Conservation (phyloP, 345 rosid species). For the Trapa incisa region DNA sequence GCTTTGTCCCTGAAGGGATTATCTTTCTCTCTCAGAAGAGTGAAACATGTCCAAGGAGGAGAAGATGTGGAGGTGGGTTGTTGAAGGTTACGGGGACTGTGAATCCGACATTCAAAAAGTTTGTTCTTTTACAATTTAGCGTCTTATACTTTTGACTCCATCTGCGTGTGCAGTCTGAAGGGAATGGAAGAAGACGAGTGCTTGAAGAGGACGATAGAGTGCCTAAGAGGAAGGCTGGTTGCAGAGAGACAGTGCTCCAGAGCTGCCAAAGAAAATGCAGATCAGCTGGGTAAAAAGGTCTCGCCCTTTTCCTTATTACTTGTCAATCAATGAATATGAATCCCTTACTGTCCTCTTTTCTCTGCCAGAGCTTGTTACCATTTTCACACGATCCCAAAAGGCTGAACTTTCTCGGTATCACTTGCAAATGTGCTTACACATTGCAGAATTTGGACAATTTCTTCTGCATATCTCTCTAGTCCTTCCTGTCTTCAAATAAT, state of each 20-base stretch:
- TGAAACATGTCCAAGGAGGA: background rate
- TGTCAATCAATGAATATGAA: background rate
- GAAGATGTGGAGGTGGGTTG: conserved; percentile 8
- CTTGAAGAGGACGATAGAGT: conserved; percentile 42
- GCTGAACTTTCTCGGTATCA: background rate
- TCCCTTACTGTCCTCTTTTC: background rate
- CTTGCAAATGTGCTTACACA: background rate
- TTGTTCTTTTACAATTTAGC: no score
- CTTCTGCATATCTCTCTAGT: background rate
- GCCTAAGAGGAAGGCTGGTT: conserved; percentile 69
- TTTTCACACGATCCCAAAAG: background rate
- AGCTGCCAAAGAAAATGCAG: conserved; percentile 51
- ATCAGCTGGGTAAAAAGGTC: conserved; percentile 48
- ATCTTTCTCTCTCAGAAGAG: background rate
- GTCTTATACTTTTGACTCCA: background rate
- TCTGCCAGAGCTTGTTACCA: background rate
- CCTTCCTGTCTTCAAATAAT: background rate
- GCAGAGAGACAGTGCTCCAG: conserved; percentile 84
- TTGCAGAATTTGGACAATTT: background rate
- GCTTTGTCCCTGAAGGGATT: background rate
- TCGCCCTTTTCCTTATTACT: background rate
- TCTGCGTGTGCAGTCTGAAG: conserved; percentile 15
- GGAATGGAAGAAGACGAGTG: conserved; percentile 33
- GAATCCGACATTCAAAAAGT: no score
- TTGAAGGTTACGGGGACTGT: background rate